These are phyloP conservation scores for Neurospora sp. DNA, from an alignment of 495 filamentous ascomycete genomes.

Conservation along the genomic window DNA sequence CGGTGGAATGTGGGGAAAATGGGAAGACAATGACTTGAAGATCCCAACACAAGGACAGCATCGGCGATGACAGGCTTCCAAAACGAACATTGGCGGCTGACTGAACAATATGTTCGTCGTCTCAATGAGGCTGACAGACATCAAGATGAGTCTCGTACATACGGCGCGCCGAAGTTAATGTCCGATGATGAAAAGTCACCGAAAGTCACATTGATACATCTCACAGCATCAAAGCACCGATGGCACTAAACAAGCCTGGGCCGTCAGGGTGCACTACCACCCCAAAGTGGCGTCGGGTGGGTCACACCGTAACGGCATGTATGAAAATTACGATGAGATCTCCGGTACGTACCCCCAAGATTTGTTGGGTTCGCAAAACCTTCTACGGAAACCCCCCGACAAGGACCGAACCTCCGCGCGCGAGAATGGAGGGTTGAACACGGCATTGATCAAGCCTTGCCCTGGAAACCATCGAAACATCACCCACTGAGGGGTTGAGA, in stretches of 20 bases:
- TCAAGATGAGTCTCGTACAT: not conserved
- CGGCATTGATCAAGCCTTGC: not conserved
- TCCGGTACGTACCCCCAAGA: not conserved
- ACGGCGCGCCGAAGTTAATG: not conserved
- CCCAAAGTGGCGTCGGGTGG: not conserved
- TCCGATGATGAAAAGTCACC: not conserved
- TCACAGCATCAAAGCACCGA: not conserved
- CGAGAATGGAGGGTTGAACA: not conserved
- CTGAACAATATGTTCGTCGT: not conserved
- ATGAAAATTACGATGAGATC: not conserved
- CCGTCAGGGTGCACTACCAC: not conserved
- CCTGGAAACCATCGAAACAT: not conserved
- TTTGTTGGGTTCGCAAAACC: not conserved
- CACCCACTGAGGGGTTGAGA: slow-evolving; percentile 2
- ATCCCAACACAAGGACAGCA: not conserved
- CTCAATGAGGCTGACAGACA: not conserved
- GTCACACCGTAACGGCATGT: not conserved
- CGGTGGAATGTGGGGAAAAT: not conserved
- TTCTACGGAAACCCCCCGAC: not conserved
- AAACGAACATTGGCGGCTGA: not conserved
- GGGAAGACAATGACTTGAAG: not conserved
- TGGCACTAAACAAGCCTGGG: not conserved
- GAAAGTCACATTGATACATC: not conserved
- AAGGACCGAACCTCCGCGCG: not conserved
- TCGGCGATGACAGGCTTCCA: not conserved